Conservation (phyloP, 129 eudicot species). For the Erigeron canadensis region DNA sequence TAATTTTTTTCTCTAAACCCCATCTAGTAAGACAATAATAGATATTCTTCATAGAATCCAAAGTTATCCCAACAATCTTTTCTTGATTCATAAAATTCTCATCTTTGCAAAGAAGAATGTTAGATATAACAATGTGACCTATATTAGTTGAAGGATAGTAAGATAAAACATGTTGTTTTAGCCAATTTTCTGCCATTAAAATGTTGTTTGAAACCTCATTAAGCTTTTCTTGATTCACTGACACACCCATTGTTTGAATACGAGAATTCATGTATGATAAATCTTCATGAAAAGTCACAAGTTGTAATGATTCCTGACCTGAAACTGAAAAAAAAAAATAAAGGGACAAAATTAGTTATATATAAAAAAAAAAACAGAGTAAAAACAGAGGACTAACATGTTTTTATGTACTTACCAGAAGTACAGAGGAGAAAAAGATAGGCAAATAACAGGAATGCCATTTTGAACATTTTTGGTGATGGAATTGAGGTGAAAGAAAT, state of each 20-base stretch:
- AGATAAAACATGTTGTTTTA: constrained; percentile 57
- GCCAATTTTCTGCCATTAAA: constrained; percentile 74
- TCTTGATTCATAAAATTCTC: constrained; percentile 4
- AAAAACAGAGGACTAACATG: constrained; percentile 10
- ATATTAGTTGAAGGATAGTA: constrained; percentile 58
- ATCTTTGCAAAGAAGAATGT: constrained; percentile 46
- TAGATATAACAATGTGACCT: constrained; percentile 53
- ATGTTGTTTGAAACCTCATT: constrained; percentile 54
- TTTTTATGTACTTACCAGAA: constrained; percentile 31
- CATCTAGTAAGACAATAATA: constrained; percentile 73
- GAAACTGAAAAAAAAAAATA: constrained; percentile 38
- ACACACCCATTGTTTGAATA: constrained; percentile 44
- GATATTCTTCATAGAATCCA: constrained; percentile 59
- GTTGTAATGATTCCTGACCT: constrained; percentile 49
- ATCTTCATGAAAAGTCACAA: constrained; percentile 34
- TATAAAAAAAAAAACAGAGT: not conserved
- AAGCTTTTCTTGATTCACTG: constrained; percentile 45
- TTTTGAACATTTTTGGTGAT: constrained; percentile 33
- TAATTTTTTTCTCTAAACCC: constrained; percentile 76
- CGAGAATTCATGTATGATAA: constrained; percentile 23
- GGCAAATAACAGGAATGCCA: constrained; percentile 24
- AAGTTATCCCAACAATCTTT: constrained; percentile 6
- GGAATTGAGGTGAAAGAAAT: constrained; percentile 21
- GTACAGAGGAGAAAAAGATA: constrained; percentile 22
- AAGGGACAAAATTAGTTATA: not conserved